Conservation (phyloP, 2,329 filamentous ascomycete genomes). For the Alternaria gansuensis region DNA sequence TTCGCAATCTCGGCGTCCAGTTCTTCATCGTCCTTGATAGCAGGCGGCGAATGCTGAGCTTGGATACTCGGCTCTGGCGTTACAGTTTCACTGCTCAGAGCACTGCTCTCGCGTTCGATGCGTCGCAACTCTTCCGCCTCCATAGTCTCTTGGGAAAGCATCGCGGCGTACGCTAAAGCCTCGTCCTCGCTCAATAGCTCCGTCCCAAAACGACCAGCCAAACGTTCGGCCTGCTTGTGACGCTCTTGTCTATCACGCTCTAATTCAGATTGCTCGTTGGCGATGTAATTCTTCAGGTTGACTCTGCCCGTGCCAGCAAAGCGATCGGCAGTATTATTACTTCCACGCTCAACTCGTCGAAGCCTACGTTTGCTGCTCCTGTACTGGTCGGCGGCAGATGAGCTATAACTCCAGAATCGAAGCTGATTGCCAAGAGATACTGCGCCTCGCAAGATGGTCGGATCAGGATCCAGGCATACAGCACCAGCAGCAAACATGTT, state of each 20-base stretch:
- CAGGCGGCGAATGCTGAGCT: conserved; percentile 42
- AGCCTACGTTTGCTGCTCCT: conserved; percentile 80
- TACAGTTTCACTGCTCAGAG: conserved; percentile 49
- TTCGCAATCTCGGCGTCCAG: conserved; percentile 68
- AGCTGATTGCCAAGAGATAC: conserved; percentile 87
- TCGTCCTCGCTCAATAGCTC: conserved; percentile 74
- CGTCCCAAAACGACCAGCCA: conserved; percentile 84
- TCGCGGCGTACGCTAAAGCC: conserved; percentile 68
- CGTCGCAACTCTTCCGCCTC: conserved; percentile 60
- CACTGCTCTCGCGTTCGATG: conserved; percentile 54
- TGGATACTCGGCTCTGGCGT: conserved; percentile 49
- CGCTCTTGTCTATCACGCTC: conserved; percentile 74
- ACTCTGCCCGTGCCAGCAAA: conserved; percentile 71
- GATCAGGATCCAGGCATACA: conserved; percentile 85
- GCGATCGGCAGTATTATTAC: conserved; percentile 66
- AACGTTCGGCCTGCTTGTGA: conserved; percentile 71
- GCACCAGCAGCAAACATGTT: conserved; percentile 84
- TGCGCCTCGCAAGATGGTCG: conserved; percentile 83
- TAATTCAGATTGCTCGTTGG: conserved; percentile 83
- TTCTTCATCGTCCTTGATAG: conserved; percentile 56
- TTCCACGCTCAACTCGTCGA: conserved; percentile 72
- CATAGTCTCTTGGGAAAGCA: conserved; percentile 68
- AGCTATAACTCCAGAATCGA: conserved; percentile 93
- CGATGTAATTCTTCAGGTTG: conserved; percentile 81
- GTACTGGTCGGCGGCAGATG: conserved; percentile 75